Evolutionary conservation across 306 rosid genomes (phyloP), one percentile per base, ranked within the genome.

Genomic region (Mucuna pruriens): DNA sequence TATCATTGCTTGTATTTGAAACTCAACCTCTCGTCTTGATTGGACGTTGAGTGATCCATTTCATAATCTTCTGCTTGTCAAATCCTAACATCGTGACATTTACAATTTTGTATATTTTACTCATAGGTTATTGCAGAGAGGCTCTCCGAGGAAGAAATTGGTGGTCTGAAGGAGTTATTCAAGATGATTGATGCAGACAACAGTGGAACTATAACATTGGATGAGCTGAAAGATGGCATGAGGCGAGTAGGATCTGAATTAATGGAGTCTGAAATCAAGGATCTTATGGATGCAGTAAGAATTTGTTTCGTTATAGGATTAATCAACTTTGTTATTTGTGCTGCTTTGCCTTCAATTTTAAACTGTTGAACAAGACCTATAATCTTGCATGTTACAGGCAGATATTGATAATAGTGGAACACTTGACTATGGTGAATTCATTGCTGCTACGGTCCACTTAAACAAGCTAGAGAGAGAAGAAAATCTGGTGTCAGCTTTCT

Each of bases 101-200:
- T 4, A 57, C 42, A 40, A 16, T 81, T 75, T 55, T 75, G 83
- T 75, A 22, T 57, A 17, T 52, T 74, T 19, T 22, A 20, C 63
- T 78, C 77, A 15, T 31, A 89, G 91, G 90, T 89, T 60, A 87
- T 87, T 64, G 93, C 88, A 7, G 91, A 89, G 80, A 87, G 77
- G 55, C 93, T 89, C 20, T 87, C 91, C 19, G 91, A 87, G 84
- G 93, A 89, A 87, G 93, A 89, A 85, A 87, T 89, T 39, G 93
- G 88, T n/a, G 92, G 91, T 38, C 52, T 89, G 82, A 89, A 85
- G 72, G 92, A 89, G 74, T 79, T 84, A 69, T 87, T 89, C 72
- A 86, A 52, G 78, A 86, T 86, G 87, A 64, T 89, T 31, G 92
- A 89, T 75, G 69, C 90, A 38, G 90, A 89, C 77, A 86, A 69